Base-by-base conservation (phyloP, 345 rosid genomes). In the Draba incana region DNA sequence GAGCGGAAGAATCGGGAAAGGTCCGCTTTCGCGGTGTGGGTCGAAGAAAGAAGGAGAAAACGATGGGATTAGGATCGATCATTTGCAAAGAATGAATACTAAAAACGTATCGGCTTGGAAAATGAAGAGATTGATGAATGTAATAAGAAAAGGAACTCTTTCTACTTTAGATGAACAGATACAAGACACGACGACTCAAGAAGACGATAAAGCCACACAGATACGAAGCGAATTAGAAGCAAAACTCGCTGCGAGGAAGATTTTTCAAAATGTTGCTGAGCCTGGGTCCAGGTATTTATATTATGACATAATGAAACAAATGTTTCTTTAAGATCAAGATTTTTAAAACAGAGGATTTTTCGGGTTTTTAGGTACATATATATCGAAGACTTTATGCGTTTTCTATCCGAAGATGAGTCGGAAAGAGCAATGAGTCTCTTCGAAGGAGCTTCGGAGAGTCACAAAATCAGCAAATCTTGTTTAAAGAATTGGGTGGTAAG, bases 21-120 rank as follows among this genome's bases (percentile, higher is more conserved):
- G 87, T 72, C 78, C 76, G 38, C 47, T 85, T 50, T 88, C 96
- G 0, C 75, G 61, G 38, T 49, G 66, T 41, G 69, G 78, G 16
- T 84, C 92, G 10, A 81, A 64, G 67, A 80, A 75, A 57, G 81
- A 67, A 31, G 78, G 82, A 11, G 72, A 65, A 4, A 69, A 62
- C 0, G 79, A 66, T 20, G 86, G 86, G 56, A 86, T 92, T 57
- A 80, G 86, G 4, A 86, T 92, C 33, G 86, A 84, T 50, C 85
- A 80, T 78, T 77, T 92, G 78, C 92, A 92, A 63, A 85, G 84
- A 69, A 79, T 90, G 77, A 90, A 88, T 33, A 79, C 77, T 33
- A 90, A 79, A 79, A 93, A 93, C 59, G 85, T 93, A 4, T 93
- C 97, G 0, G 98, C 98, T n/a, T 90, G 98, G 98, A 93, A 84